Evolutionary conservation across 306 rosid species (phyloP).

Genomic region (Medicago lupulina): DNA sequence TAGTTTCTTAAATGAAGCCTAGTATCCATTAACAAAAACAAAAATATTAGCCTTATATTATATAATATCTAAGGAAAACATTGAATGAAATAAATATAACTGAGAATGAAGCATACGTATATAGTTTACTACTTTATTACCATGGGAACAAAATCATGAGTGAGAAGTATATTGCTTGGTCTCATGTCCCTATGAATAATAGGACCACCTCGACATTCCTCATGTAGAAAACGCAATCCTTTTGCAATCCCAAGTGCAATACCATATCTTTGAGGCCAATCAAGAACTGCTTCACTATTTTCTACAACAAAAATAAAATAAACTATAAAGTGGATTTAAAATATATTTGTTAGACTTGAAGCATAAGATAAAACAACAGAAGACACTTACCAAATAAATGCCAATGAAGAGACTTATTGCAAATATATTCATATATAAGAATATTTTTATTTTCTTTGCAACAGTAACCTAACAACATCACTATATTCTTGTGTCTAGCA

Average conservation of each 20-base stretch:
- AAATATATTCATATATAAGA: conserved; percentile 82
- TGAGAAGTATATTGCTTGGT: conserved; percentile 88
- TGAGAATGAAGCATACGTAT: background rate
- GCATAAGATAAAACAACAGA: background rate
- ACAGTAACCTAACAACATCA: conserved; percentile 87
- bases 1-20: background rate
- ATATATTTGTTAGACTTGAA: conserved; percentile 6
- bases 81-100: background rate
- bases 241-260: conserved; percentile 91
- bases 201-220: conserved; percentile 93
- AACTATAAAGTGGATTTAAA: background rate
- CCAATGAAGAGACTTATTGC: conserved; percentile 85
- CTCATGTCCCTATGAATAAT: conserved; percentile 84
- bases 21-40: no score
- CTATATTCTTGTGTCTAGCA: conserved; percentile 92
- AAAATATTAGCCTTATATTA: no score
- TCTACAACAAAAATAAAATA: conserved; percentile 45
- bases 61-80: background rate
- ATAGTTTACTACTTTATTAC: conserved; percentile 44
- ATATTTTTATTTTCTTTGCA: conserved; percentile 77
- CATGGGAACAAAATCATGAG: conserved; percentile 88
- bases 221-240: conserved; percentile 89
- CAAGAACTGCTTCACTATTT: conserved; percentile 58
- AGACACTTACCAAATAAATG: conserved; percentile 75
- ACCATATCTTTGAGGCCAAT: conserved; percentile 76